Percentiles rank a stretch among this genome's conserved stretches.
These are phyloP conservation scores for Hygrocybe coccinea DNA, from an alignment of 768 basidiomycete genomes.

Conservation along the genomic window DNA sequence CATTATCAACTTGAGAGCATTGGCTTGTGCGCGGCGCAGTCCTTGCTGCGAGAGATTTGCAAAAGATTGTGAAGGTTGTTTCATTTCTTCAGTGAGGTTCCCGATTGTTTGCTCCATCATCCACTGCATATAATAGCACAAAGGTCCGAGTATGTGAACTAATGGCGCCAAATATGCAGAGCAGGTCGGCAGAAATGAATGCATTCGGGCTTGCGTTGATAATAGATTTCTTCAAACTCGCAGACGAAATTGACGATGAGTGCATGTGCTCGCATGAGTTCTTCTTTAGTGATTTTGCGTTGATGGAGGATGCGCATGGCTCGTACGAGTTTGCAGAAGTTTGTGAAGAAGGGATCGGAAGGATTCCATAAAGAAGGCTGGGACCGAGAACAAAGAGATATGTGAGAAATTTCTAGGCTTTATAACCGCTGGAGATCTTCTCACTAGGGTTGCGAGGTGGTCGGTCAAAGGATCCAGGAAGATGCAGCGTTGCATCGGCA, in stretches of 20 bases:
- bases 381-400: conserved; percentile 21
- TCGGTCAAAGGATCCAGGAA: conserved; percentile 15
- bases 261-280: conserved; percentile 2
- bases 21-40: background rate
- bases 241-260: background rate
- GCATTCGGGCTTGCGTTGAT: too few relatives aligned
- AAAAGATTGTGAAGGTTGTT: conserved; percentile 3
- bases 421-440: conserved; percentile 32
- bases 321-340: conserved; percentile 3
- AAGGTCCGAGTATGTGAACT: background rate
- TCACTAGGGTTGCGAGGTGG: conserved; percentile 15
- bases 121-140: background rate
- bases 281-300: background rate
- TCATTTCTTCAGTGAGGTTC: conserved; percentile 2
- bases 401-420: conserved; percentile 30
- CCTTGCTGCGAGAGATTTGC: conserved; percentile 3
- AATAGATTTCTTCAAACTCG: too few relatives aligned
- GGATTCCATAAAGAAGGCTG: conserved; percentile 13
- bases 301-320: conserved; percentile 3
- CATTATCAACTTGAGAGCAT: background rate
- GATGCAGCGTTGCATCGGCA: background rate
- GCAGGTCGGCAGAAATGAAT: background rate
- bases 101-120: conserved; percentile 5
- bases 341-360: background rate
- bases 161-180: conserved; percentile 5